Conservation (phyloP, 2,329 filamentous ascomycete genomes). For the Microdochium bolleyi region DNA sequence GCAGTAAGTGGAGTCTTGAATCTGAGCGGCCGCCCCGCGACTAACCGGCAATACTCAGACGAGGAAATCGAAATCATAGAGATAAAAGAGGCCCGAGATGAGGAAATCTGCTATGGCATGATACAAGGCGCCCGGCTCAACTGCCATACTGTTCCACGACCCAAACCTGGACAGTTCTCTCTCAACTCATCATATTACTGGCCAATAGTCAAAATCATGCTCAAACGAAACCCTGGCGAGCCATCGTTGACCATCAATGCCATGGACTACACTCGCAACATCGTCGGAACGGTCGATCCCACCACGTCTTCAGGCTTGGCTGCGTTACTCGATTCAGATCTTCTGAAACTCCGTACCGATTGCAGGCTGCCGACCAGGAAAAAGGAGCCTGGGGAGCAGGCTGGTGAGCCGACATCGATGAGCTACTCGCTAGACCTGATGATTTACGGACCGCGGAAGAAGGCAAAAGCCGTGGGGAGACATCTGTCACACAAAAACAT, state of each 20-base stretch:
- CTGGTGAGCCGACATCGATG: constrained; percentile 54
- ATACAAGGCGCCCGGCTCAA: constrained; percentile 60
- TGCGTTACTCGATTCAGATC: constrained; percentile 62
- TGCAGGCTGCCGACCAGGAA: constrained; percentile 62
- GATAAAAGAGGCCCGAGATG: constrained; percentile 50
- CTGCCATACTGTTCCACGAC: constrained; percentile 59
- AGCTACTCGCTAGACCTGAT: constrained; percentile 62
- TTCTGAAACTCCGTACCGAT: constrained; percentile 59
- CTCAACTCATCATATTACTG: constrained; percentile 54
- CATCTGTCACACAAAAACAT: constrained; percentile 59
- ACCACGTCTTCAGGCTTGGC: constrained; percentile 60
- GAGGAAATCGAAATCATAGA: constrained; percentile 52
- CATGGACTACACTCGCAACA: constrained; percentile 60
- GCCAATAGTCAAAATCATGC: constrained; percentile 66
- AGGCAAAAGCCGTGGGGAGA: constrained; percentile 56
- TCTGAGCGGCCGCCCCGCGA: not conserved
- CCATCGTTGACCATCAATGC: constrained; percentile 58
- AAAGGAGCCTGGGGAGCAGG: constrained; percentile 53
- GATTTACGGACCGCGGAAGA: constrained; percentile 68
- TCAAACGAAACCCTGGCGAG: constrained; percentile 52
- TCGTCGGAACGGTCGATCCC: constrained; percentile 70
- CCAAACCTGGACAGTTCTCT: constrained; percentile 53
- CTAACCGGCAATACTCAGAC: constrained; percentile 16
- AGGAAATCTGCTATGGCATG: constrained; percentile 77
- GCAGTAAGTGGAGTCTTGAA: constrained; percentile 22